Evolutionary conservation across 1,284 basidiomycete genomes (phyloP), one percentile per base, ranked within the genome.

Genomic region (Cryptococcus hybrid): DNA sequence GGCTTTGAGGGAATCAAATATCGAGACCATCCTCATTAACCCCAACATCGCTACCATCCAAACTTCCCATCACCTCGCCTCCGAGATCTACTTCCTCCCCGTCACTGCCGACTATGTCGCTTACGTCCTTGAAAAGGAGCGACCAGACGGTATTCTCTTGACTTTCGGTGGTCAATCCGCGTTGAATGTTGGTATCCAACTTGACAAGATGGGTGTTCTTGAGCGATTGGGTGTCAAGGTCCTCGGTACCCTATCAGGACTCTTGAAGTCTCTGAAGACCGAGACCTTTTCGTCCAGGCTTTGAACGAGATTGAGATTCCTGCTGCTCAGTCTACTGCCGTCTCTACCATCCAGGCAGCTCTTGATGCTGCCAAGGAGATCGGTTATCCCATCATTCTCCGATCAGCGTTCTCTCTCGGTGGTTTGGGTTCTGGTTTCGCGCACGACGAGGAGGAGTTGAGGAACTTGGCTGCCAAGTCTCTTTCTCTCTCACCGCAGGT

Each of bases 91-190:
- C 82, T 99, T 98, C 81, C 81, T 99, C 50, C 96, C 96, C 58
- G 88, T 99, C 71, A 97, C 95, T 0, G 82, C 92, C 55, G 96
- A 99, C 78, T 98, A 98, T 79, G 96, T 99, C 60, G 94, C 95
- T 64, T 97, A 98, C 74, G 92, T 99, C 15, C 83, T 99, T 73
- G 95, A 99, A 81, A 96, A 96, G 82, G 96, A 99, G 80, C 84
- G 93, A 9, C 96, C 96, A 0, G 96, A 99, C 73, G 96, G 96
- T 65, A 91, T 99, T 63, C 83, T 99, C 38, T 85, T 99, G 61
- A 99, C 96, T 7, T 99, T 99, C 70, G 96, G 96, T 78, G 96
- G 96, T 42, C 96, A 99, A 78, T 93, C 90, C 67, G 96, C 96
- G 7, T 82, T 99, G 61, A 99, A 99, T 76, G 96, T 99, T 65